phyloP scores from a whole-genome alignment of 2,329 filamentous ascomycete species.

The Stachybotrys elegans region DNA sequence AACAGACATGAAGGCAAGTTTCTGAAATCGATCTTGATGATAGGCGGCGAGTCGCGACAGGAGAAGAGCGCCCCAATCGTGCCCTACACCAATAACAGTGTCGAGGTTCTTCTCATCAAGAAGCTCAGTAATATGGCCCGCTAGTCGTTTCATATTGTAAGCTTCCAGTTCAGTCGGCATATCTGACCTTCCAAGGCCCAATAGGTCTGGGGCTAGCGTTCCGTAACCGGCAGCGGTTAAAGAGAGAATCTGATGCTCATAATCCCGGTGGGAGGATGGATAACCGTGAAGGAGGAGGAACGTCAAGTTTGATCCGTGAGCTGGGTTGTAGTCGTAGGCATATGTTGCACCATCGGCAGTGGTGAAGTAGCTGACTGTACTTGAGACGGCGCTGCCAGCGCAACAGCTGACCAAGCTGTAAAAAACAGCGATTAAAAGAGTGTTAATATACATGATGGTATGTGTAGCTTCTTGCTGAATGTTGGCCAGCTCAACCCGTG shows the following conservation, averaged over 20 bases:
- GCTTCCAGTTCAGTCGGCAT: conserved; percentile 8
- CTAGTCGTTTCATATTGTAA: conserved; percentile 9
- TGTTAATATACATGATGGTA: too few species aligned
- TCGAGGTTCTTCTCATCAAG: conserved; percentile 9
- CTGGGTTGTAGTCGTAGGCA: conserved; percentile 8
- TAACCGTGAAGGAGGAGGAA: conserved; percentile 15
- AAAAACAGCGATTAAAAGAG: too few species aligned
- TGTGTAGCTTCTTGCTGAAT: too few species aligned
- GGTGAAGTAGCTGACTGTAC: neutral
- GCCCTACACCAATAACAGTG: conserved; percentile 9
- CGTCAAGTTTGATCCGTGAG: conserved; percentile 2
- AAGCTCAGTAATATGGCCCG: conserved; percentile 9
- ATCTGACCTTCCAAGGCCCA: conserved; percentile 15
- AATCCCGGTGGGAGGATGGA: conserved; percentile 12
- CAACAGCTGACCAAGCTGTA: too few species aligned
- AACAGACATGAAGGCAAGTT: conserved; percentile 6
- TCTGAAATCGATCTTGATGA: conserved; percentile 5
- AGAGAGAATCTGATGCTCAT: conserved; percentile 8
- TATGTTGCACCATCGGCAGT: neutral
- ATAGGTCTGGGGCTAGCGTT: conserved; percentile 12
- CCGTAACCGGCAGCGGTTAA: conserved; percentile 12
- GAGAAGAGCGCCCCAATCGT: conserved; percentile 14
- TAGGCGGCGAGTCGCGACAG: conserved; percentile 9
- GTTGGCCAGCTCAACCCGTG: too few species aligned
- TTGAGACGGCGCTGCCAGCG: too few species aligned